Conservation (phyloP, 805 yeast genomes). For the Ogataea saltuana region DNA sequence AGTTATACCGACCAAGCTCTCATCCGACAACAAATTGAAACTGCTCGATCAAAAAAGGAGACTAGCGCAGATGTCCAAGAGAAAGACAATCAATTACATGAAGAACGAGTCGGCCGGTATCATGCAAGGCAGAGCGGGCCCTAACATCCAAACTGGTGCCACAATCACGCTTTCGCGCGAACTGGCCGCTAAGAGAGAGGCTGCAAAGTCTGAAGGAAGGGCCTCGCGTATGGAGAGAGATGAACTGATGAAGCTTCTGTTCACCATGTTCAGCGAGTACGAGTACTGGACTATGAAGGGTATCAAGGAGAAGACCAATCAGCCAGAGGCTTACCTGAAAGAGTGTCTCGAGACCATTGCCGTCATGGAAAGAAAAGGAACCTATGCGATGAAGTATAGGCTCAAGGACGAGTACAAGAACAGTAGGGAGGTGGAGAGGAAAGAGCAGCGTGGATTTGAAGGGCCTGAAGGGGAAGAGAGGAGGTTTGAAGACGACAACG, state of each 20-base stretch:
- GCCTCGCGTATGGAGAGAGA: constrained; percentile 94
- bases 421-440: constrained; percentile 74
- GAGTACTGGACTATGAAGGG: constrained; percentile 98
- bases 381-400: constrained; percentile 89
- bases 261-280: constrained; percentile 88
- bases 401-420: constrained; percentile 87
- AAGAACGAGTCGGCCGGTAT: constrained; percentile 78
- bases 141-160: constrained; percentile 68
- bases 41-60: constrained; percentile 46
- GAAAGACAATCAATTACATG: constrained; percentile 53
- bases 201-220: constrained; percentile 67
- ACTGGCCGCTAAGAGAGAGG: constrained; percentile 53
- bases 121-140: constrained; percentile 82
- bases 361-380: constrained; percentile 86
- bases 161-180: constrained; percentile 69
- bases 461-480: constrained; percentile 43
- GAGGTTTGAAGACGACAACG: constrained; percentile 30
- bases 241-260: constrained; percentile 83
- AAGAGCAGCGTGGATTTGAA: constrained; percentile 54
- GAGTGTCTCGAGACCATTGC: constrained; percentile 92
- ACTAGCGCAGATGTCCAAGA: constrained; percentile 38
- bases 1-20: constrained; percentile 74
- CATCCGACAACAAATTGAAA: constrained; percentile 63
- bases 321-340: constrained; percentile 90
- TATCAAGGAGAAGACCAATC: constrained; percentile 87